Conservation (phyloP, 2,329 filamentous ascomycete genomes). For the Fonsecaea multimorphosa region DNA sequence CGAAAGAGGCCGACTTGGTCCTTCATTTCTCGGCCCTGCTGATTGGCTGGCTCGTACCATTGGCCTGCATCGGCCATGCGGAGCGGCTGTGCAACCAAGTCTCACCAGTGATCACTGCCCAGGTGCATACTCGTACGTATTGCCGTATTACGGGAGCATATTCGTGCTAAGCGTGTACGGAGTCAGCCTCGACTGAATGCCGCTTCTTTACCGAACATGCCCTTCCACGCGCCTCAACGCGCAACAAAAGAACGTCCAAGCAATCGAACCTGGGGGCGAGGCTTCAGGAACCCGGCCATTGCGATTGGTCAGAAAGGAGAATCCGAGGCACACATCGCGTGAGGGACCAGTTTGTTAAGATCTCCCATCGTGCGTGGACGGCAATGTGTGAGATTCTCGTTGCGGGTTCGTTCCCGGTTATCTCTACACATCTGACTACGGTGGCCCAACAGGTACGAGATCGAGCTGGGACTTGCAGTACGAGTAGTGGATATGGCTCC, state of each 20-base stretch:
- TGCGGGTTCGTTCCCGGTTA: background rate
- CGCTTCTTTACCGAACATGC: background rate
- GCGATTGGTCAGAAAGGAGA: background rate
- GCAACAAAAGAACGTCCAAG: background rate
- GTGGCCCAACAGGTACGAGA: background rate
- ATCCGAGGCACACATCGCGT: background rate
- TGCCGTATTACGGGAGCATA: too few relatives aligned
- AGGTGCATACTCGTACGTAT: too few relatives aligned
- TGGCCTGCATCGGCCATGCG: background rate
- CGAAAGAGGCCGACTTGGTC: background rate
- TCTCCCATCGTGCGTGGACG: background rate
- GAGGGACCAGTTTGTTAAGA: background rate
- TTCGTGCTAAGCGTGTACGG: too few relatives aligned
- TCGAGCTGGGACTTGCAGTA: background rate
- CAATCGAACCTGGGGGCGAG: background rate
- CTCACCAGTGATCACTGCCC: too few relatives aligned
- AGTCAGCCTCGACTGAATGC: background rate
- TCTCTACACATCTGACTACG: background rate
- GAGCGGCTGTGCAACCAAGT: slow-evolving; percentile 9
- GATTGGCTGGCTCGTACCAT: slow-evolving; percentile 19
- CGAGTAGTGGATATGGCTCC: background rate
- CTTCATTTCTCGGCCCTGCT: background rate
- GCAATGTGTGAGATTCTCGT: background rate
- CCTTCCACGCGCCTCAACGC: too few relatives aligned
- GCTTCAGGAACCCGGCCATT: background rate